These are phyloP conservation scores for Yamadazyma sp. DNA, from an alignment of 805 yeast species.

Conservation along the genomic window DNA sequence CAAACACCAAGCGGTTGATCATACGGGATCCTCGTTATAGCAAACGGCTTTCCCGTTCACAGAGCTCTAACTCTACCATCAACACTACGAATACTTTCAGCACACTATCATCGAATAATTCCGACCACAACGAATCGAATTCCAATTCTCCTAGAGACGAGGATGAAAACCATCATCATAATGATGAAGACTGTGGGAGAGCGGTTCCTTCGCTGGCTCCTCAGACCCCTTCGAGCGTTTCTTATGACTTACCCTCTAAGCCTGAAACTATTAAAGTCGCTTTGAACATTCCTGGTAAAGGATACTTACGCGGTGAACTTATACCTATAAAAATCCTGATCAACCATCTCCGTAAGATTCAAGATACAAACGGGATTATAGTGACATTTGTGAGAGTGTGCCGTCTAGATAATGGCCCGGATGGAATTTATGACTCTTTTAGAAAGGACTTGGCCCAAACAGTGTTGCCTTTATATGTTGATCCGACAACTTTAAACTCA, in stretches of 20 bases:
- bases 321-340: slow-evolving; percentile 70
- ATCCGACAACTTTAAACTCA: slow-evolving; percentile 57
- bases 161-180: not conserved
- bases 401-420: slow-evolving; percentile 57
- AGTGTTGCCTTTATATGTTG: slow-evolving; percentile 75
- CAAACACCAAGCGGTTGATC: slow-evolving; percentile 64
- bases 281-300: slow-evolving; percentile 52
- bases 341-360: slow-evolving; percentile 68
- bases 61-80: slow-evolving; percentile 34
- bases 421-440: slow-evolving; percentile 65
- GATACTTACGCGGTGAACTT: slow-evolving; percentile 75
- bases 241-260: slow-evolving; percentile 13
- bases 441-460: slow-evolving; percentile 82
- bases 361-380: slow-evolving; percentile 70
- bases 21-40: slow-evolving; percentile 51
- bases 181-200: slow-evolving; percentile 3
- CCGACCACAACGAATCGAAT: slow-evolving; percentile 21
- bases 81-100: slow-evolving; percentile 29
- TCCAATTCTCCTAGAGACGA: slow-evolving; percentile 5
- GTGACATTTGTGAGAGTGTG: slow-evolving; percentile 80
- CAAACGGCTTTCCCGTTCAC: slow-evolving; percentile 33
- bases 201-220: too few species aligned
- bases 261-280: slow-evolving; percentile 37
- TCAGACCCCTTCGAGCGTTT: slow-evolving; percentile 11
- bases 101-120: slow-evolving; percentile 32